Percentiles rank a stretch among this genome's conserved stretches.
phyloP scores from a whole-genome alignment of 1,284 basidiomycete genomes.

The Taiwanofungus camphoratus region DNA sequence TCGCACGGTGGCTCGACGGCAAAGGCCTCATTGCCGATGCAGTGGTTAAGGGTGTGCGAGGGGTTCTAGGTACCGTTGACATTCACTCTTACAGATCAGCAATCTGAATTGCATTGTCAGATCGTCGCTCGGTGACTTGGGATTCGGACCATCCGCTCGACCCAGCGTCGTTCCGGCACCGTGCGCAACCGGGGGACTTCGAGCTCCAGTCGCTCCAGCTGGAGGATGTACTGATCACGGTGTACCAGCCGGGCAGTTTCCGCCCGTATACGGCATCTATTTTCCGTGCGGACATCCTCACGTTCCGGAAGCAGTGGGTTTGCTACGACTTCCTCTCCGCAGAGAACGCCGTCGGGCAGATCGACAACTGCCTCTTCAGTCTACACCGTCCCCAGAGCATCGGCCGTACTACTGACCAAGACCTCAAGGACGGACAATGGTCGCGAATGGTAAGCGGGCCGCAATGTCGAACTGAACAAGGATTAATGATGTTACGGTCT shows the following conservation, averaged over 20 bases:
- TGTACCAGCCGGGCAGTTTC: constrained; percentile 92
- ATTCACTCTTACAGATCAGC: background rate
- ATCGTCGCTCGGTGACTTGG: constrained; percentile 87
- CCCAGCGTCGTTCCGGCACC: constrained; percentile 78
- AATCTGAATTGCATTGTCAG: constrained; percentile 34
- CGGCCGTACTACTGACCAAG: constrained; percentile 81
- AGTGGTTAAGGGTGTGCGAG: constrained; percentile 89
- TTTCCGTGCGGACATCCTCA: constrained; percentile 86
- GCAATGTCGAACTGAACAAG: constrained; percentile 3
- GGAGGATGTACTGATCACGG: constrained; percentile 91
- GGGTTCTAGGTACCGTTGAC: constrained; percentile 72
- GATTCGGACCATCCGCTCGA: constrained; percentile 75
- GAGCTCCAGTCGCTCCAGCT: constrained; percentile 86
- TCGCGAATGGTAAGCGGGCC: constrained; percentile 82
- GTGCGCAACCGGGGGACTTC: constrained; percentile 79
- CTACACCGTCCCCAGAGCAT: constrained; percentile 96
- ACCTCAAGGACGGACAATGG: constrained; percentile 78
- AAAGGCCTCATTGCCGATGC: constrained; percentile 92
- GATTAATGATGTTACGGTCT: background rate
- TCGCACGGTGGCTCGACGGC: constrained; percentile 92
- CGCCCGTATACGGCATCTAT: constrained; percentile 94
- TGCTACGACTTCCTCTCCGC: constrained; percentile 92
- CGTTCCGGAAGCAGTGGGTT: constrained; percentile 89
- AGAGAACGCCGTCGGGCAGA: constrained; percentile 94
- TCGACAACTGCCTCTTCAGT: constrained; percentile 97